Evolutionary conservation across 257 asterid species (phyloP).

Genomic region (Fraxinus pennsylvanica): DNA sequence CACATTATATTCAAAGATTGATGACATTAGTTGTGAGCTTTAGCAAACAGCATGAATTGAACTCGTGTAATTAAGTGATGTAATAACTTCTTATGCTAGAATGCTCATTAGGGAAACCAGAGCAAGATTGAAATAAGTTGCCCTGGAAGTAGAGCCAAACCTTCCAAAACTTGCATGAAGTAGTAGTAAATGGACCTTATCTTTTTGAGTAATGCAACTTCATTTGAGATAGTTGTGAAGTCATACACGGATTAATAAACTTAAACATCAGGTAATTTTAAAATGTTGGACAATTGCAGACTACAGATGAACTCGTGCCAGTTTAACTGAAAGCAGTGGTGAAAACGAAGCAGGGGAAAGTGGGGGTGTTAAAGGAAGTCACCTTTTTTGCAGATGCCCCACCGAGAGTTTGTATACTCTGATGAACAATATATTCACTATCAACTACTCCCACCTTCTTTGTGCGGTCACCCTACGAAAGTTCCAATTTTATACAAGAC

Average conservation of each 20-base stretch:
- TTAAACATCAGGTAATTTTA: neutral
- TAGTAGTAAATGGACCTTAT: neutral
- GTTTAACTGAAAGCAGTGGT: neutral
- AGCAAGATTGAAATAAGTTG: neutral
- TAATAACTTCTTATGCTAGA: neutral
- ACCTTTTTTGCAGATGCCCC: conserved; percentile 78
- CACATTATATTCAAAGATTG: neutral
- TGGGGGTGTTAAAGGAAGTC: neutral
- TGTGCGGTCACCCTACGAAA: conserved; percentile 76
- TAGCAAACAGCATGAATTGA: neutral
- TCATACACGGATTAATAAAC: neutral
- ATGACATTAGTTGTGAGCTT: neutral
- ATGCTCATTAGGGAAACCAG: neutral
- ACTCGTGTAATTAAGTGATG: neutral
- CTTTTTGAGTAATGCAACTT: neutral
- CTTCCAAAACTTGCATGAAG: neutral
- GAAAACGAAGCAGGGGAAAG: neutral
- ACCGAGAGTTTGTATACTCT: conserved; percentile 94
- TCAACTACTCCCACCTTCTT: conserved; percentile 94
- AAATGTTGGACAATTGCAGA: neutral
- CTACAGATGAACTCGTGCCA: neutral
- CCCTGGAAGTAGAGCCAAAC: neutral
- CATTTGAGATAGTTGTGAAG: neutral
- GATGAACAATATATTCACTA: conserved; percentile 89
- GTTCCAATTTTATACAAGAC: conserved; percentile 22